These are phyloP conservation scores for Dryas octopetala DNA, from an alignment of 306 rosid species.

Conservation along the genomic window DNA sequence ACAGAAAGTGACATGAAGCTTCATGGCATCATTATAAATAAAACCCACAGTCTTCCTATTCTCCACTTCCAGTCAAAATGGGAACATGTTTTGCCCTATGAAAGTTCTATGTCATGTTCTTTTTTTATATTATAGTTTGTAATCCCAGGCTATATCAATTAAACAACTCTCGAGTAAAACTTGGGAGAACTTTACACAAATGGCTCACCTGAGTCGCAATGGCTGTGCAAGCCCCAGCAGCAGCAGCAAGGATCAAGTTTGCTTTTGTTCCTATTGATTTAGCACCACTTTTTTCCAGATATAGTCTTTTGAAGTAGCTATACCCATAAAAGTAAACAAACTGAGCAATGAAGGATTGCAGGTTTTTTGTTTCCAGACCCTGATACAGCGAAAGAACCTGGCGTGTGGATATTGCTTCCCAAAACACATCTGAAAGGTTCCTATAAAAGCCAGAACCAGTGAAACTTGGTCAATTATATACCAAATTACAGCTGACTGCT, in stretches of 20 bases:
- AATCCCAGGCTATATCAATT: neutral
- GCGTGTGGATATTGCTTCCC: constrained; percentile 75
- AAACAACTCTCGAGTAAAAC: constrained; percentile 10
- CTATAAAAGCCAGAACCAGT: constrained; percentile 47
- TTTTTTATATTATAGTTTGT: neutral
- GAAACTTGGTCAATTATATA: neutral
- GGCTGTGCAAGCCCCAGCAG: constrained; percentile 98
- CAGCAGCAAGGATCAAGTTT: constrained; percentile 87
- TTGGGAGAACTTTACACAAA: neutral
- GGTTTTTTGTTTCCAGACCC: constrained; percentile 91
- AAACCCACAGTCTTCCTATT: neutral
- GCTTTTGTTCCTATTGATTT: constrained; percentile 79
- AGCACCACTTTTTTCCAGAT: constrained; percentile 68
- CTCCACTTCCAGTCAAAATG: neutral
- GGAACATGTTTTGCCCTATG: neutral
- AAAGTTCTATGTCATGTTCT: neutral
- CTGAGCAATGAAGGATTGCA: constrained; percentile 90
- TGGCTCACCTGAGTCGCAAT: constrained; percentile 79
- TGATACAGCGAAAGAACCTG: constrained; percentile 90
- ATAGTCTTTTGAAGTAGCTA: constrained; percentile 89
- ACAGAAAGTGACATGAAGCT: neutral
- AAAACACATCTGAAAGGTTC: constrained; percentile 83
- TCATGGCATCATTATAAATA: neutral
- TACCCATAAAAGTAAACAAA: constrained; percentile 94
- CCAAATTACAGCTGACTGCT: neutral